Percentiles rank a stretch among this genome's conserved stretches.
phyloP scores from a whole-genome alignment of 352 stramenopile species.

The Phytophthora megakarya region DNA sequence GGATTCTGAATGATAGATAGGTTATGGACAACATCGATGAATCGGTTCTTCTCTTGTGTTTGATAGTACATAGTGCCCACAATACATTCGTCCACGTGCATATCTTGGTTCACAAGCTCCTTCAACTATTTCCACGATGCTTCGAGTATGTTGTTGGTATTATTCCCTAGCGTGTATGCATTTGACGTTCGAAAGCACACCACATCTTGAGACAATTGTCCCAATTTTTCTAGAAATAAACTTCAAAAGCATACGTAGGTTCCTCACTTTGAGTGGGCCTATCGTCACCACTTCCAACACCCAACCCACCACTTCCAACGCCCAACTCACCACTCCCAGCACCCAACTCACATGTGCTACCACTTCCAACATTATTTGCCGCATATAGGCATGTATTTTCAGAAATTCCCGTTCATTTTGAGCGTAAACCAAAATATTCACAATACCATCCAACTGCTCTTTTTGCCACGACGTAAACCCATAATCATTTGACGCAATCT shows the following conservation, averaged over 20 bases:
- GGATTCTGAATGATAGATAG: conserved; percentile 2
- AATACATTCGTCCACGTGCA: conserved; percentile 28
- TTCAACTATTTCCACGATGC: conserved; percentile 37
- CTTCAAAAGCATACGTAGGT: conserved; percentile 20
- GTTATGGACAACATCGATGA: conserved; percentile 17
- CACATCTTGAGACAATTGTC: conserved; percentile 16
- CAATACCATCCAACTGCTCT: conserved; percentile 6
- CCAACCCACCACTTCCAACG: background rate
- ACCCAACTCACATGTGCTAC: too few species aligned
- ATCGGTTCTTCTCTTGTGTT: conserved; percentile 17
- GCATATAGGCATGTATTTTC: conserved; percentile 13
- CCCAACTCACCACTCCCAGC: too few species aligned
- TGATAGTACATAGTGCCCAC: conserved; percentile 28
- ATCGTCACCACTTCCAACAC: background rate
- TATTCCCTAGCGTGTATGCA: conserved; percentile 25
- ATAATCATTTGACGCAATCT: conserved; percentile 15
- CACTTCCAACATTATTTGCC: background rate
- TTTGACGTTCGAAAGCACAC: conserved; percentile 24
- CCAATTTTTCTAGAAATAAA: conserved; percentile 37
- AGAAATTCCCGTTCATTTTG: conserved; percentile 6
- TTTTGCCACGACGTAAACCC: conserved; percentile 25
- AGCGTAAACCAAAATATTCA: conserved; percentile 24
- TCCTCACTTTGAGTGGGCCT: too few species aligned
- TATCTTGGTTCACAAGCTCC: conserved; percentile 12
- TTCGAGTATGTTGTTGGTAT: conserved; percentile 40